Conservation (phyloP, 208 protist genomes). For the Trypanosoma grayi region DNA sequence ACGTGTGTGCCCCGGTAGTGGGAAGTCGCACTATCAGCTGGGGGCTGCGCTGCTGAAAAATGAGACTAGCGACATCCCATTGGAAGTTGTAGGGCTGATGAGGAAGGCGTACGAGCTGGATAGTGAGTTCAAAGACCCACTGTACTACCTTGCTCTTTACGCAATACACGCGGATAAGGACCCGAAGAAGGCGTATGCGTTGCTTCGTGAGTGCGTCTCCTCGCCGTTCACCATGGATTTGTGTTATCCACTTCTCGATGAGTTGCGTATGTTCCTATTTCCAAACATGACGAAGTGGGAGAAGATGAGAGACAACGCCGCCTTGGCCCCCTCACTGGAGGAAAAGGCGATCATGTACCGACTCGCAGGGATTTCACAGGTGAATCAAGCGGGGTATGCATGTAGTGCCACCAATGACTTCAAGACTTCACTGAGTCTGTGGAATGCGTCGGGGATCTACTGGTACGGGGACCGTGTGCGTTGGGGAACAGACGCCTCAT, state of each 20-base stretch:
- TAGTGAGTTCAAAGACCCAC: slow-evolving; percentile 27
- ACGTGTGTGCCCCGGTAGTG: slow-evolving; percentile 48
- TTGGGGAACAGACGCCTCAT: slow-evolving; percentile 6
- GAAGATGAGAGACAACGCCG: slow-evolving; percentile 32
- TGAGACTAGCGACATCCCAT: slow-evolving; percentile 12
- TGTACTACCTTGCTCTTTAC: slow-evolving; percentile 46
- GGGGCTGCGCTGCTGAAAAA: slow-evolving; percentile 21
- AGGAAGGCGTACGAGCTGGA: slow-evolving; percentile 33
- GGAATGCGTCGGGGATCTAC: slow-evolving; percentile 15
- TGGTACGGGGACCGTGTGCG: slow-evolving; percentile 8
- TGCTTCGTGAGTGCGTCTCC: slow-evolving; percentile 36
- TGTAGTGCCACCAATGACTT: slow-evolving; percentile 15
- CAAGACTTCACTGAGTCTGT: slow-evolving; percentile 2
- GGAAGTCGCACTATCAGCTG: slow-evolving; percentile 37
- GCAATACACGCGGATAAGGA: slow-evolving; percentile 29
- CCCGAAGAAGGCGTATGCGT: slow-evolving; percentile 21
- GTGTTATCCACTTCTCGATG: slow-evolving; percentile 27
- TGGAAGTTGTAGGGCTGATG: slow-evolving; percentile 29
- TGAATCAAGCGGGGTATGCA: neutral
- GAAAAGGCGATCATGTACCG: slow-evolving; percentile 33
- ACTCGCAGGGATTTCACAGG: slow-evolving; percentile 20
- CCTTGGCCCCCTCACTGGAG: slow-evolving; percentile 1
- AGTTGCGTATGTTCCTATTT: slow-evolving; percentile 24
- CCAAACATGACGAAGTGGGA: slow-evolving; percentile 44
- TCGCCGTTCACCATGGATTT: slow-evolving; percentile 25